Evolutionary conservation across 2,329 filamentous ascomycete species (phyloP), one percentile per base, ranked within the genome.

Genomic region (Talaromyces rugulosus): DNA sequence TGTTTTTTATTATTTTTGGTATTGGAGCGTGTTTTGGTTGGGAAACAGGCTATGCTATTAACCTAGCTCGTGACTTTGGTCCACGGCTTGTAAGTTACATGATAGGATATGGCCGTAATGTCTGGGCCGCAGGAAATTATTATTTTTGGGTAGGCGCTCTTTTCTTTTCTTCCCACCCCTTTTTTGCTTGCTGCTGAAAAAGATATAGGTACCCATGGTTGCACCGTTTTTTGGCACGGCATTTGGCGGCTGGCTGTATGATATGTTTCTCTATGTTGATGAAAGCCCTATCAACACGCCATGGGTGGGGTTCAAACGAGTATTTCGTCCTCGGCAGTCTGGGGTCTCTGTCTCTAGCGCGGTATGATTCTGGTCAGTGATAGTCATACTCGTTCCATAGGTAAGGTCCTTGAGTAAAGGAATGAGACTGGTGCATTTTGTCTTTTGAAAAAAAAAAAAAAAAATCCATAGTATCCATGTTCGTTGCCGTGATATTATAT

Each of bases 31-130:
- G 87, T 70, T 91, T 90, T 68, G 89, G 89, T 6, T 91, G 87
- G 87, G 85, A 91, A 72, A 92, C 89, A 1, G 88, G 89, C 42
- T 92, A 89, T 74, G 89, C 88, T 16, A 90, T 91, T 66, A 91
- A 91, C 69, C 74, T 90, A 50, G 89, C 88, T 40, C 82, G 89
- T 73, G 89, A 92, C 66, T 89, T 91, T 70, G 87, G 87, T 0
- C 88, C 88, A 9, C 80, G 89, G 11, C 73, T 91, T 51, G 84
- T 89, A 64, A 84, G 85, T 1, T 89, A 86, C 70, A 83, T 87
- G 70, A 68, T 91, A 59, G 89, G 89, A 2, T 91, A 92, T 69
- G 87, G 87, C 0, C 73, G 72, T 56, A 82, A 87, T 56, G 88
- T 91, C 0, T 91, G 87, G 85, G 82, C 80, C 9, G 84, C 86